Evolutionary conservation across 2,329 filamentous ascomycete genomes (phyloP).

Genomic region (Aspergillus novofumigatus): DNA sequence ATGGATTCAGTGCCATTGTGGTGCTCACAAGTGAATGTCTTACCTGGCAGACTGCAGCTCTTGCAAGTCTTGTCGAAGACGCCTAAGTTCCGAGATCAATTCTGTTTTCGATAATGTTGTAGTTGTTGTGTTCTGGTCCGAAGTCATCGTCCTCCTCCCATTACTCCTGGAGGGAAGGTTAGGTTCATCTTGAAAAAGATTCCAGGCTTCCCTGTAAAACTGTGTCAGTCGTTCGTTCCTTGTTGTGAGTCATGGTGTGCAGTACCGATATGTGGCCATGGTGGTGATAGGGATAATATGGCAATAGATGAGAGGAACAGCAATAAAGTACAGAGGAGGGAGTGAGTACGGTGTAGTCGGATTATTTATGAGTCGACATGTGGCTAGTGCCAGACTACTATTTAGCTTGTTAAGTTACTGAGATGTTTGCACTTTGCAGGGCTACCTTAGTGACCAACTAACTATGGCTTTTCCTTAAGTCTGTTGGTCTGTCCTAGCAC

Average conservation of each 20-base stretch:
- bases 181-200: neutral
- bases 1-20: neutral
- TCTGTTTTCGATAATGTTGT: neutral
- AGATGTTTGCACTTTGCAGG: no score
- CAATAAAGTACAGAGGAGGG: neutral
- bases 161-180: neutral
- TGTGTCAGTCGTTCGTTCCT: neutral
- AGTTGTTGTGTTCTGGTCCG: neutral
- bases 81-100: neutral
- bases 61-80: neutral
- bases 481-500: no score
- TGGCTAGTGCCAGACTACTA: no score
- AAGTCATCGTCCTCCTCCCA: neutral
- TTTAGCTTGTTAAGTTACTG: no score
- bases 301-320: neutral
- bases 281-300: neutral
- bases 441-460: no score
- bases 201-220: neutral
- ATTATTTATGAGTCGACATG: no score
- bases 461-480: no score
- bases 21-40: neutral
- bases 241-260: neutral
- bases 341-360: neutral
- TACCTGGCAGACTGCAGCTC: neutral
- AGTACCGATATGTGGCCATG: neutral